A percentile compares a stretch with the other conserved stretches of the same genome.
These are phyloP conservation scores for Cucumis melo DNA, from an alignment of 306 rosid species.

Conservation along the genomic window DNA sequence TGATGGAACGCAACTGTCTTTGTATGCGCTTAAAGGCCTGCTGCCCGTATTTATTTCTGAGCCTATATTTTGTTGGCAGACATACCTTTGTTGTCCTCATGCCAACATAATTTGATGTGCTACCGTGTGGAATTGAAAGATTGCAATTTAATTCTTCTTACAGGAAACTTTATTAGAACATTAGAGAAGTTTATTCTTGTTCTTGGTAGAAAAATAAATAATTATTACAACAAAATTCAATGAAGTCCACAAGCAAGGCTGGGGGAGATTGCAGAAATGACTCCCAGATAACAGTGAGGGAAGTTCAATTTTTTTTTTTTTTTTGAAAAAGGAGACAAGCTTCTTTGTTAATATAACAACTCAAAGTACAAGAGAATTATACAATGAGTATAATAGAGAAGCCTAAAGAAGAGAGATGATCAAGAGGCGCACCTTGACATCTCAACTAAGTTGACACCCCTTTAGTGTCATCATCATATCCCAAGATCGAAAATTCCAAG, in stretches of 20 bases:
- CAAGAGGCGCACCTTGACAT: no score
- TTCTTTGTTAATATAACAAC: no score
- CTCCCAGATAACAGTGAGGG: neutral
- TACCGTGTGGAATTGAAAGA: neutral
- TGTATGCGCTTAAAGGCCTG: neutral
- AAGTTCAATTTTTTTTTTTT: neutral
- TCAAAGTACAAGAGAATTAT: no score
- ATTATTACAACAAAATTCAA: neutral
- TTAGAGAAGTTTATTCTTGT: neutral
- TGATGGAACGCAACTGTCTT: neutral
- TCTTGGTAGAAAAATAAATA: neutral
- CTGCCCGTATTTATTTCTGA: neutral
- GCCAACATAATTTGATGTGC: neutral
- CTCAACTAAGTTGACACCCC: no score
- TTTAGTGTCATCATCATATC: no score
- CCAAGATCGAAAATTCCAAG: no score
- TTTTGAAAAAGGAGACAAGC: no score
- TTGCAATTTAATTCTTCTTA: neutral
- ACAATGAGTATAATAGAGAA: no score
- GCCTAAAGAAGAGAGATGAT: no score
- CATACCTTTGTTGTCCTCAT: neutral
- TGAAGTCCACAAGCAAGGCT: neutral
- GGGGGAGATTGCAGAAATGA: neutral
- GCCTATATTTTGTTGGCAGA: neutral
- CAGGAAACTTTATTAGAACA: neutral